phyloP scores from a whole-genome alignment of 129 eudicot genomes.

The Flaveria brownii region DNA sequence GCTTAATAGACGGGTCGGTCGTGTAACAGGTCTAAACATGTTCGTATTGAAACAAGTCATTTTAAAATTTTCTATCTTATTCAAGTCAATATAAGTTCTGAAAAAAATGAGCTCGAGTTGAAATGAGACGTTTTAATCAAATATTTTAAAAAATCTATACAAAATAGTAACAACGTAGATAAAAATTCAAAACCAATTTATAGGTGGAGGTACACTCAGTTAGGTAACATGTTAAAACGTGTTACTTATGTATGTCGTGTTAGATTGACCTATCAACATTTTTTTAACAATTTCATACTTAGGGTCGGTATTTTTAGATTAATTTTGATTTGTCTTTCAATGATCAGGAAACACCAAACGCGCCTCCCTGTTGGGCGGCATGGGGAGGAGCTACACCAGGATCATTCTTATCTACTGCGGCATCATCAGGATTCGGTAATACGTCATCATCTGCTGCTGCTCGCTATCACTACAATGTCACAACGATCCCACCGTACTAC shows the following conservation, averaged over 20 bases:
- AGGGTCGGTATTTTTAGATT: neutral
- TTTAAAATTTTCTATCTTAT: no score
- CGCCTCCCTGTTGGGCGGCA: neutral
- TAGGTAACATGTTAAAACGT: no score
- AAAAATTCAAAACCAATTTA: no score
- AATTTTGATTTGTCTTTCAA: neutral
- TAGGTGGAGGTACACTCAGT: no score
- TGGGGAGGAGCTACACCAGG: conserved; percentile 4
- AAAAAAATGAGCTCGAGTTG: no score
- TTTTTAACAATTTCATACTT: neutral
- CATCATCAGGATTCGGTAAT: conserved; percentile 88
- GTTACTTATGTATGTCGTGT: no score
- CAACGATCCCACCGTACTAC: conserved; percentile 25
- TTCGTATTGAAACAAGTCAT: no score
- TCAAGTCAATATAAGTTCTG: no score
- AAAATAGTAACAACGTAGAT: no score
- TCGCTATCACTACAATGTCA: conserved; percentile 9
- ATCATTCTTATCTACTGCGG: conserved; percentile 63
- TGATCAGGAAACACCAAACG: conserved; percentile 28
- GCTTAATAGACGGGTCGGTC: neutral
- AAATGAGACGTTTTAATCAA: no score
- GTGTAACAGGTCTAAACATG: neutral
- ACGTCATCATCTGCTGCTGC: conserved; percentile 38
- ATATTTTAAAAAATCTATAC: no score
- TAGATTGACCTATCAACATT: no score